Base-by-base conservation (phyloP, 257 asterid species). In the Hygrophila difformis region DNA sequence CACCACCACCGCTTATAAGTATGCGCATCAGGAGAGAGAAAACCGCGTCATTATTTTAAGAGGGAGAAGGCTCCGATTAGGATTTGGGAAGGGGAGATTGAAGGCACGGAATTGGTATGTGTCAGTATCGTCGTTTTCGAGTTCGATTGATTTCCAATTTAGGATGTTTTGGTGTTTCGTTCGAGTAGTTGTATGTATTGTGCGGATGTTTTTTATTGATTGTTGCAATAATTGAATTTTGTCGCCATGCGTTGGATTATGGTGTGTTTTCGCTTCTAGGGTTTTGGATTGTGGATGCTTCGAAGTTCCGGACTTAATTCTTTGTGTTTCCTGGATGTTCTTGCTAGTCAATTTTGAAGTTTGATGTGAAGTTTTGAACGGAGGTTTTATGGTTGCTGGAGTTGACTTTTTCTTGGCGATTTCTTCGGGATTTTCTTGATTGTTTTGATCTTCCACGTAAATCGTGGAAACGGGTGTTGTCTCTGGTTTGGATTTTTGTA, bases 21-120 rank as follows among this genome's bases (percentile, higher is more conserved):
- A 37, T 4, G 39, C 49, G 47, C 63, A 49, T 56, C 28, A 62
- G 39, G 56, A 44, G 51, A 34, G 47, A 49, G 66, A 56, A 9
- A 12, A 2, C 2, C 12, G 12, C 12, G 31, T 26, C 31, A 26
- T 26, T 8, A 3, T 26, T 0, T 5, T 3, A 8, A 26, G 31
- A 33, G 72, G 56, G 72, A 60, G 71, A 72, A 59, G 62, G 66
- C 74, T 74, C 59, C 62, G 0, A 11, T 60, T n/a, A 11, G 40
- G 46, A 47, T 21, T n/a, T 21, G 39, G 24, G 10, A 6, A 2
- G 29, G 44, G 12, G 37, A 13, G 46, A 51, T n/a, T n/a, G n/a
- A 48, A 52, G 64, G 18, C 59, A 39, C 39, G 21, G 33, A 14
- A 47, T 18, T 49, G 26, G 49, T 50, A 12, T 37, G 14, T 42